Base-by-base conservation (phyloP, 441 rosid species). In the Rhodomyrtus psidioides region DNA sequence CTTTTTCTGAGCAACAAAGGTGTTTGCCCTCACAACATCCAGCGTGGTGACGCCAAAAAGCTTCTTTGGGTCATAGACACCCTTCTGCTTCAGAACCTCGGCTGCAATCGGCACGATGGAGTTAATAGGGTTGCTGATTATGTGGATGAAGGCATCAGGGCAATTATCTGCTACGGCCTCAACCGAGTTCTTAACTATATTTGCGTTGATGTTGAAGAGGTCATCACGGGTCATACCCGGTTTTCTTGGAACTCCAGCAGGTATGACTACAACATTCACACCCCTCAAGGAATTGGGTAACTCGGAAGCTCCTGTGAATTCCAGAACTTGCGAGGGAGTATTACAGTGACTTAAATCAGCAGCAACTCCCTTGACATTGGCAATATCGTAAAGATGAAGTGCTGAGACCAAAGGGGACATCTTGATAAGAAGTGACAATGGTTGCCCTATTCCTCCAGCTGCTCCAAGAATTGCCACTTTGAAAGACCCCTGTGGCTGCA, bases 201-300 rank as follows among this genome's bases (percentile, higher is more conserved):
- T 90, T 56, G 99, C 98, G 83, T 97, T 97, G 91, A 97, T 96
- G 91, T 96, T 95, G 91, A 97, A 97, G 84, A 97, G 98, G 85
- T 96, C 99, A 75, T 97, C 99, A 34, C 99, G 99, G 82, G 98
- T 97, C 99, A 97, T 97, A 24, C 99, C 99, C 1, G 99, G 99
- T 91, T 97, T 97, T 81, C 99, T 93, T 44, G 99, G 97, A 70
- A 96, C 98, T 87, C 99, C 99, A 84, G 99, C 99, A 75, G 99
- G 99, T 83, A 97, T 96, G 85, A 96, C 98, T 10, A 95, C 99
- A 53, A 97, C 95, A 34, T 97, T 87, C 5, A 93, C 96, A 81
- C 94, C 98, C 82, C 93, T 95, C 91, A 97, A 89, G 88, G 93
- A 94, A 57, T 90, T 87, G 28, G 95, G 95, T 42, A 97, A 90